phyloP scores from a whole-genome alignment of 352 stramenopile species.

The Pythium biforme region DNA sequence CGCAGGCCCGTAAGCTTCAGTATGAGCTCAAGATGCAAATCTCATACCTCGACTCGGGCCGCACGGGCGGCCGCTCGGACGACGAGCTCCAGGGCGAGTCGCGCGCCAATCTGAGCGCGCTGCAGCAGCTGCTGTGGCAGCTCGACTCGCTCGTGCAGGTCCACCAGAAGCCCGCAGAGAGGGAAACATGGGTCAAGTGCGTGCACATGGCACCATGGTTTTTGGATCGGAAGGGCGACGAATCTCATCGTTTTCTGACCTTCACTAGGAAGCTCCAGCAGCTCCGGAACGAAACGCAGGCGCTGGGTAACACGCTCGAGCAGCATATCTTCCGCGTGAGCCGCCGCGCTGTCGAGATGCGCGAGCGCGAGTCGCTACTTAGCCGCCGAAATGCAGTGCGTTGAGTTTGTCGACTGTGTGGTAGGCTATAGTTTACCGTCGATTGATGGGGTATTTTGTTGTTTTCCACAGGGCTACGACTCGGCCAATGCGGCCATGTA shows the following conservation, averaged over 20 bases:
- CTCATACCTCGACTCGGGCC: conserved; percentile 75
- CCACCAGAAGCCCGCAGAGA: conserved; percentile 43
- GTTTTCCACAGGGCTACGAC: conserved; percentile 48
- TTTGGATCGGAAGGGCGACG: not conserved
- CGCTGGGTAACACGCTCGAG: conserved; percentile 65
- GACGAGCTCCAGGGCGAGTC: conserved; percentile 66
- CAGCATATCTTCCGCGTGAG: conserved; percentile 75
- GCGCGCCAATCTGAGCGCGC: conserved; percentile 61
- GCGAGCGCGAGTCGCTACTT: conserved; percentile 76
- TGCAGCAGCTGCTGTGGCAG: conserved; percentile 80
- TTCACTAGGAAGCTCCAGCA: conserved; percentile 62
- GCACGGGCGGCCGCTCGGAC: conserved; percentile 46
- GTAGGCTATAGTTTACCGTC: not conserved
- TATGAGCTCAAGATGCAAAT: conserved; percentile 91
- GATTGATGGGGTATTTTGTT: not conserved
- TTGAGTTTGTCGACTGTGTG: not conserved
- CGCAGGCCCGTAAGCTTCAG: conserved; percentile 79
- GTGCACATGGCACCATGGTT: not conserved
- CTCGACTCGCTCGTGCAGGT: conserved; percentile 79
- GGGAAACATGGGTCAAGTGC: conserved; percentile 77
- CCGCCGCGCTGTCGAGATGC: conserved; percentile 59
- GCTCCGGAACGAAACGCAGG: conserved; percentile 66
- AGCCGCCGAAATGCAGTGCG: conserved; percentile 55
- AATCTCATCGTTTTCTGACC: not conserved
- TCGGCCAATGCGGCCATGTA: conserved; percentile 71